These are phyloP conservation scores for Bathelium albidoporum DNA, from an alignment of 495 filamentous ascomycete species.

Conservation along the genomic window DNA sequence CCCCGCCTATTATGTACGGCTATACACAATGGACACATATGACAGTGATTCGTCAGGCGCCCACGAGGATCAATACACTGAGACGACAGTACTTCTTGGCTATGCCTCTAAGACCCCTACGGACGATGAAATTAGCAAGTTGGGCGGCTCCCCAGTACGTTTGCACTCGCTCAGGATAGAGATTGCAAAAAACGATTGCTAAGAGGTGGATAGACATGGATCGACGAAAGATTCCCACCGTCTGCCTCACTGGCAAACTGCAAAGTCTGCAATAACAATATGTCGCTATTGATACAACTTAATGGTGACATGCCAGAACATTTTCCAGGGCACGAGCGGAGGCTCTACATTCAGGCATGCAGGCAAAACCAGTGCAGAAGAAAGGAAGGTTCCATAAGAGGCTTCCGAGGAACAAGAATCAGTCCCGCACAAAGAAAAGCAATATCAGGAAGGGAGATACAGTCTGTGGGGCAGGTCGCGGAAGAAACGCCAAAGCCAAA, in stretches of 20 bases:
- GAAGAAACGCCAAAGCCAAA: conserved; percentile 9
- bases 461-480: conserved; percentile 15
- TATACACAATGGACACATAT: conserved; percentile 25
- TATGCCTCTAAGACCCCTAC: conserved; percentile 75
- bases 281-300: conserved; percentile 79
- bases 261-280: conserved; percentile 74
- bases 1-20: background rate
- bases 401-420: conserved; percentile 52
- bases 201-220: conserved; percentile 56
- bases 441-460: conserved; percentile 21
- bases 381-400: conserved; percentile 69
- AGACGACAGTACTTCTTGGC: conserved; percentile 83
- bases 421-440: conserved; percentile 24
- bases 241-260: conserved; percentile 73
- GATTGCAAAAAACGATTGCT: background rate
- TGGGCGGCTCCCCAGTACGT: conserved; percentile 80
- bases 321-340: conserved; percentile 75
- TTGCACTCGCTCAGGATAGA: background rate
- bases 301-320: conserved; percentile 81
- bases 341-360: conserved; percentile 78
- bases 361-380: conserved; percentile 67
- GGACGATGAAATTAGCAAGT: conserved; percentile 76
- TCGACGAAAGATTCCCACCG: conserved; percentile 57
- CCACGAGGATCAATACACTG: conserved; percentile 62
- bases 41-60: conserved; percentile 74